Evolutionary conservation across 2,329 filamentous ascomycete genomes (phyloP).

Genomic region (Curvularia hawaiiensis): DNA sequence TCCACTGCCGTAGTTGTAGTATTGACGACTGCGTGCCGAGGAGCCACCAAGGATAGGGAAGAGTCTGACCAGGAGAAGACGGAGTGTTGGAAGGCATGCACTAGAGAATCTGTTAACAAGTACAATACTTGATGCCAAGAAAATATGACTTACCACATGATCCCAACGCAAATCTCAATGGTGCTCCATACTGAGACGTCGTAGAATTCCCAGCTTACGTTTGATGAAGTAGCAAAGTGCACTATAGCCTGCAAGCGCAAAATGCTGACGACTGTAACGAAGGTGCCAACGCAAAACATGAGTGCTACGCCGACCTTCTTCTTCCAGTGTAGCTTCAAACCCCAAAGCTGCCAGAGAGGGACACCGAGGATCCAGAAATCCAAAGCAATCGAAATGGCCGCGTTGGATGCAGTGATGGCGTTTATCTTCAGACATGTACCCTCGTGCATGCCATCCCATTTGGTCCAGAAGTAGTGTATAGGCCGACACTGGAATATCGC

Average conservation of each 20-base stretch:
- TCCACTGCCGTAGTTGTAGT: slow-evolving; percentile 35
- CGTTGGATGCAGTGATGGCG: slow-evolving; percentile 39
- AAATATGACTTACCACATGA: slow-evolving; percentile 41
- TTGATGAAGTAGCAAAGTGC: slow-evolving; percentile 49
- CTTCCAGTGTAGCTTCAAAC: slow-evolving; percentile 43
- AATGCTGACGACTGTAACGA: slow-evolving; percentile 52
- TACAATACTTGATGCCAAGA: not conserved
- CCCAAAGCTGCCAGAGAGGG: slow-evolving; percentile 43
- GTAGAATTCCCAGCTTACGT: slow-evolving; percentile 50
- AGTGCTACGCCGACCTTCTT: slow-evolving; percentile 48
- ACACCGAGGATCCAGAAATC: slow-evolving; percentile 45
- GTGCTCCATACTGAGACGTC: slow-evolving; percentile 50
- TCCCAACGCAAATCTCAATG: slow-evolving; percentile 51
- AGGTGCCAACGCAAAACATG: slow-evolving; percentile 49
- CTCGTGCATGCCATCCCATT: slow-evolving; percentile 37
- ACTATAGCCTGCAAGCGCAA: slow-evolving; percentile 52
- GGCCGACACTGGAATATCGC: slow-evolving; percentile 45
- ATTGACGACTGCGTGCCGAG: slow-evolving; percentile 31
- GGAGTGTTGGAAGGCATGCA: slow-evolving; percentile 50
- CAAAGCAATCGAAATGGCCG: slow-evolving; percentile 43
- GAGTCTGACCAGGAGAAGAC: slow-evolving; percentile 45
- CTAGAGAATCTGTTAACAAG: slow-evolving; percentile 15
- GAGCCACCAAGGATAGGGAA: slow-evolving; percentile 46
- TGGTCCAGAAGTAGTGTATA: slow-evolving; percentile 43
- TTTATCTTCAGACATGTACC: slow-evolving; percentile 46